phyloP scores from a whole-genome alignment of 441 rosid genomes.

The Pelargonium australe region DNA sequence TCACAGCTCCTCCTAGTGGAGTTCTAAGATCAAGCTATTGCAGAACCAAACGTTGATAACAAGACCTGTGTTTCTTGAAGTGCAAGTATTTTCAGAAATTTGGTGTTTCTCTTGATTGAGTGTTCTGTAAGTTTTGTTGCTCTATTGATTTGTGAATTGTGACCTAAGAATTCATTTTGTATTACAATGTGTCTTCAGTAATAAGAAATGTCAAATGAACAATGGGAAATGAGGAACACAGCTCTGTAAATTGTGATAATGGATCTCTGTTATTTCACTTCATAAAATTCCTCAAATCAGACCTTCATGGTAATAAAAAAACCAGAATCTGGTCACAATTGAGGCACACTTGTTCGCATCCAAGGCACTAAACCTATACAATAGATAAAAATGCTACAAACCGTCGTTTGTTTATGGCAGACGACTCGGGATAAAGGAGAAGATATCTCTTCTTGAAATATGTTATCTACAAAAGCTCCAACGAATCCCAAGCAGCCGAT shows the following conservation, averaged over 20 bases:
- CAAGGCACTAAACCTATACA: neutral
- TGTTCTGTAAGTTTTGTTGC: no score
- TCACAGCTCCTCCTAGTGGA: slow-evolving; percentile 1
- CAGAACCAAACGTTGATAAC: neutral
- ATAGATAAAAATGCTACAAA: neutral
- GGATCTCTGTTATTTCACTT: slow-evolving; percentile 3
- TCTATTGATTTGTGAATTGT: no score
- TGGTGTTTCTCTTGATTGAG: neutral
- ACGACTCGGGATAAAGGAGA: neutral
- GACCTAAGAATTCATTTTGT: no score
- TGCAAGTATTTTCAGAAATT: neutral
- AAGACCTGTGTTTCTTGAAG: no score
- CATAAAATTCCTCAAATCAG: neutral
- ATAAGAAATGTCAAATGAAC: no score
- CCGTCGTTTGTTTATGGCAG: no score
- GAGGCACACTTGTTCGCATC: no score
- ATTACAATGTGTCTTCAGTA: no score
- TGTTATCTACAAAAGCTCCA: slow-evolving; percentile 2
- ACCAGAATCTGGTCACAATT: neutral
- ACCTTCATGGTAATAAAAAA: neutral
- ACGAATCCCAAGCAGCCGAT: no score
- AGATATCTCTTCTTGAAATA: neutral
- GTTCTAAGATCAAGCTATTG: neutral
- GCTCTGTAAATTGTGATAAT: neutral
- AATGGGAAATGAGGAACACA: neutral